Percentiles rank a stretch among this genome's conserved stretches.
Conservation (phyloP, 257 asterid species). For the Rubia yunnanensis region DNA sequence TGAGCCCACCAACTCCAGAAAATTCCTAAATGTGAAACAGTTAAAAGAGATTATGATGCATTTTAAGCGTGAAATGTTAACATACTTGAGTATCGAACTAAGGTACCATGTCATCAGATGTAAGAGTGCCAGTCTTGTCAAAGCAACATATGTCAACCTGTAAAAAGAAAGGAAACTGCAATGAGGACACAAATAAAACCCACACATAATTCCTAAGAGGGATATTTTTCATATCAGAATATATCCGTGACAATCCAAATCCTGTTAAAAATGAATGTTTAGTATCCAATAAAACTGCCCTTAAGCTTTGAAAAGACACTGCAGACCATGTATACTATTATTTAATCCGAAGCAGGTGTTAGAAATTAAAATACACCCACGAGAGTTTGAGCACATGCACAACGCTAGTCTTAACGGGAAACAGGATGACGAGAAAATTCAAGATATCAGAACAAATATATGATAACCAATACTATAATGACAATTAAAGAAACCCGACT, state of each 20-base stretch:
- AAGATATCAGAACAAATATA: neutral
- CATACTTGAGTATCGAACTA: conserved; percentile 7
- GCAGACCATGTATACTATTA: neutral
- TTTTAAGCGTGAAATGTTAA: conserved; percentile 7
- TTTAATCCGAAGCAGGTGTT: neutral
- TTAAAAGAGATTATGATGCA: conserved; percentile 7
- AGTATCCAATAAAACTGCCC: neutral
- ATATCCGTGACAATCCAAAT: neutral
- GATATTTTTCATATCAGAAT: neutral
- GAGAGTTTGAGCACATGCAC: neutral
- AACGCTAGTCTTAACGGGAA: neutral
- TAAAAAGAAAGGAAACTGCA: conserved; percentile 16
- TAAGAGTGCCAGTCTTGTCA: conserved; percentile 94
- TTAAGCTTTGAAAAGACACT: neutral
- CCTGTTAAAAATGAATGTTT: neutral
- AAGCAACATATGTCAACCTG: conserved; percentile 99
- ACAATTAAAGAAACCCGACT: conserved; percentile 6
- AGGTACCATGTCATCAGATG: conserved; percentile 98
- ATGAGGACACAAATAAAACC: conserved; percentile 8
- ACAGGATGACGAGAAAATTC: neutral
- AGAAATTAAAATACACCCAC: neutral
- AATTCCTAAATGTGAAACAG: conserved; percentile 57
- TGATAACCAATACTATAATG: neutral
- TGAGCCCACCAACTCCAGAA: conserved; percentile 91
- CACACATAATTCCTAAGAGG: neutral